Base-by-base conservation (phyloP, 1,284 basidiomycete species). In the Boletus hoseneyae region DNA sequence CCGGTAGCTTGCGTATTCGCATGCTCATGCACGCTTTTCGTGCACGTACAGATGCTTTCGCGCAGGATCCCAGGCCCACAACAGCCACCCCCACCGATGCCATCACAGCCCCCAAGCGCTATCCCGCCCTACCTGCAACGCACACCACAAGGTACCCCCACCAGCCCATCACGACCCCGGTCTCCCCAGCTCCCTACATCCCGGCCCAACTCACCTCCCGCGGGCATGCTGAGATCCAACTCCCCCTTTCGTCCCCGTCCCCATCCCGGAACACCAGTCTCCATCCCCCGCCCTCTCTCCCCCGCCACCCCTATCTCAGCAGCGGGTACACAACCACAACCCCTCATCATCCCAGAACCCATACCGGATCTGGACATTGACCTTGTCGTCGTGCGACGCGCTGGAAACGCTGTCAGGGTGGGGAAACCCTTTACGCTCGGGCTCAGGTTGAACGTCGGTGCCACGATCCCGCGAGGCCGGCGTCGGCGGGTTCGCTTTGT, bases 41-140 rank as follows among this genome's bases (percentile, higher is more conserved):
- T 37, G 8, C 16, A 29, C 16, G 0, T 15, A 16, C 46, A 82
- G 79, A 85, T 85, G 75, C 70, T 91, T 10, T 87, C 87, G 13
- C 80, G 88, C 40, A 75, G 81, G 37, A 84, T 90, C 57, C 83
- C 83, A 2, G 68, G 82, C 29, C 69, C 75, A 6, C 68, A 65
- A 12, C 65, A 66, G 4, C 56, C 57, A 15, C 68, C 58, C 10
- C 63, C 56, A 37, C 45, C 51, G 9, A 21, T 45, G 30, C 37
- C 52, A n/a, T 77, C 78, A 43, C 75, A 77, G 43, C 74, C 82
- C 9, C 78, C 73, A 1, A 85, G 85, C 21, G 87, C 88, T 4
- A 69, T 90, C 23, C 88, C 87, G 1, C 73, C 79, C 6, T 79
- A 90, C 62, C 72, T 90, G 16, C 87, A 89, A 60, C 80, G 83